Conservation (phyloP, 2,329 filamentous ascomycete genomes). For the Plectosphaerella plurivora region DNA sequence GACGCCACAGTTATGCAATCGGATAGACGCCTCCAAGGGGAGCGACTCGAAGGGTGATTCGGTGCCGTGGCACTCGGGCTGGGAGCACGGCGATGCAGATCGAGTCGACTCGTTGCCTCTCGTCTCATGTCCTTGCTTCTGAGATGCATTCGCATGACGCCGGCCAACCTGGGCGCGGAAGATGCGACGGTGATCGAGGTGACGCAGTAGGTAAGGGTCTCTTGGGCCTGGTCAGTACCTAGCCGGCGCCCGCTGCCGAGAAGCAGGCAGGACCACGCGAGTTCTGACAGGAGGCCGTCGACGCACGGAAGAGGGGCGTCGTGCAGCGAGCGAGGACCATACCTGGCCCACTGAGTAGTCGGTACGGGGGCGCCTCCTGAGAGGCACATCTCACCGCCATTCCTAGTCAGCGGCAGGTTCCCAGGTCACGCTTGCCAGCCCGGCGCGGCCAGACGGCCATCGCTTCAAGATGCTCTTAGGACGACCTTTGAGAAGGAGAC, state of each 20-base stretch:
- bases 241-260: no score
- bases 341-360: no score
- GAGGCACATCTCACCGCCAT: neutral
- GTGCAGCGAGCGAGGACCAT: no score
- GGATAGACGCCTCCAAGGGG: neutral
- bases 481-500: slow-evolving; percentile 1
- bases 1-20: neutral
- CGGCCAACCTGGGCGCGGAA: neutral
- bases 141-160: neutral
- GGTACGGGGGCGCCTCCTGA: no score
- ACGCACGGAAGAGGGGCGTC: neutral
- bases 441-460: no score
- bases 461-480: neutral
- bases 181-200: no score
- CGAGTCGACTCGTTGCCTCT: neutral
- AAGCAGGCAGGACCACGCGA: neutral
- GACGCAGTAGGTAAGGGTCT: no score
- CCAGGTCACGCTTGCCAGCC: neutral
- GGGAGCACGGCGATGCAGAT: neutral
- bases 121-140: neutral
- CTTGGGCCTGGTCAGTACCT: no score
- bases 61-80: neutral
- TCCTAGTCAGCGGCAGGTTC: neutral
- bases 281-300: neutral
- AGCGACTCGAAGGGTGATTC: neutral